These are phyloP conservation scores for Polymyxa betae DNA, from an alignment of 208 protist genomes.

Conservation along the genomic window DNA sequence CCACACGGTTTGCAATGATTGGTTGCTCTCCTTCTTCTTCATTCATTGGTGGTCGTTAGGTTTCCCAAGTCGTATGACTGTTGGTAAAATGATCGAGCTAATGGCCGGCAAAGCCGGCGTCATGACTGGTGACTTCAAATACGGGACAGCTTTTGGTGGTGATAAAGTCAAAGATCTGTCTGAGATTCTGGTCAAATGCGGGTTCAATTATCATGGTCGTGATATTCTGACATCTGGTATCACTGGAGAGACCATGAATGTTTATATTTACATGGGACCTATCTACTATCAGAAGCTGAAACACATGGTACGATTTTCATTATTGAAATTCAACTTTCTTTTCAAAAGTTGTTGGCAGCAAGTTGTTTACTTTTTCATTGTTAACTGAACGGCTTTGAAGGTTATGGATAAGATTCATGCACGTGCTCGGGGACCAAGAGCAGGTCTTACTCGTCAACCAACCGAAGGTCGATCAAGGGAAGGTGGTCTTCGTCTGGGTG, in stretches of 20 bases:
- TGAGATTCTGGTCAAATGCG: constrained; percentile 80
- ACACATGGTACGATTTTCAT: constrained; percentile 90
- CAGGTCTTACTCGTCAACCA: constrained; percentile 97
- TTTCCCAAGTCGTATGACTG: constrained; percentile 99
- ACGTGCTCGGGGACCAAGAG: constrained; percentile 81
- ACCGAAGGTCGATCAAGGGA: constrained; percentile 93
- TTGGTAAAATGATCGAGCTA: constrained; percentile 99
- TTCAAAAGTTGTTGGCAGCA: too few species aligned
- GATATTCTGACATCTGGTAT: constrained; percentile 91
- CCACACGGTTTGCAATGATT: constrained; percentile 97
- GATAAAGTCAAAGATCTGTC: constrained; percentile 90
- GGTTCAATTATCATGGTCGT: constrained; percentile 98
- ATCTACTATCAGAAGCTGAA: constrained; percentile 99
- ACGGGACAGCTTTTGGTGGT: constrained; percentile 95
- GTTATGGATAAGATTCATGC: constrained; percentile 99
- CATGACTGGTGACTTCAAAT: constrained; percentile 77
- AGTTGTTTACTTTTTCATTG: not conserved
- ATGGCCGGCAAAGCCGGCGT: constrained; percentile 92
- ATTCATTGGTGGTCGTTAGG: constrained; percentile 58
- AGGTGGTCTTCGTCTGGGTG: constrained; percentile 98
- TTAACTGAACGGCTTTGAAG: not conserved
- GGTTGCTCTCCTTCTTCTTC: not conserved
- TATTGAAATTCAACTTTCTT: too few species aligned
- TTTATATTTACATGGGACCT: constrained; percentile 97
- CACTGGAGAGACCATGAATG: constrained; percentile 82